These are phyloP conservation scores for Elymus sibiricus DNA, from an alignment of 176 grass and related monocot genomes.

Conservation along the genomic window DNA sequence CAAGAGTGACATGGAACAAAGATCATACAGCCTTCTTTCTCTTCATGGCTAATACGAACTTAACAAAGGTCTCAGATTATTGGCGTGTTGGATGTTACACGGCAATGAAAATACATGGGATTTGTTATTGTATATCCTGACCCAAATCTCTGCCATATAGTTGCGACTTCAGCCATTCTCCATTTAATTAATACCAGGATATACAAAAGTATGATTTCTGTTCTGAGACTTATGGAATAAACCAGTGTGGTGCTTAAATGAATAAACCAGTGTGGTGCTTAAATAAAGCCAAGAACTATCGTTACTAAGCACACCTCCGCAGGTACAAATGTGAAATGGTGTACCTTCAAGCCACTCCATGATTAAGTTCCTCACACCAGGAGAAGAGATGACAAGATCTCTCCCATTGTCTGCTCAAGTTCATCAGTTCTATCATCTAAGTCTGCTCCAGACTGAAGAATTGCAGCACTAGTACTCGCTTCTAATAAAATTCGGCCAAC, in stretches of 20 bases:
- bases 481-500: neutral
- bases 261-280: neutral
- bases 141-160: too few species aligned
- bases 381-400: conserved; percentile 88
- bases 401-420: conserved; percentile 82
- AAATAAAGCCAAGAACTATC: neutral
- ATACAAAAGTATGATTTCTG: conserved; percentile 11
- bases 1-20: too few species aligned
- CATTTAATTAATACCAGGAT: conserved; percentile 20
- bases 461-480: conserved; percentile 74
- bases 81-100: too few species aligned
- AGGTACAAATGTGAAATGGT: neutral
- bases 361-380: conserved; percentile 45
- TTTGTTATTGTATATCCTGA: too few species aligned
- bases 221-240: neutral
- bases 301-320: neutral
- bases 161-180: neutral
- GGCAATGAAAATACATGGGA: too few species aligned
- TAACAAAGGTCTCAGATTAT: too few species aligned
- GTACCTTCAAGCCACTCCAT: conserved; percentile 30
- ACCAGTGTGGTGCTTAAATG: neutral
- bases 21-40: too few species aligned
- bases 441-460: conserved; percentile 72
- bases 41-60: too few species aligned
- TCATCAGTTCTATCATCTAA: too few species aligned